Base-by-base conservation (phyloP, 352 stramenopile genomes). In the Phytophthora cryptogea region DNA sequence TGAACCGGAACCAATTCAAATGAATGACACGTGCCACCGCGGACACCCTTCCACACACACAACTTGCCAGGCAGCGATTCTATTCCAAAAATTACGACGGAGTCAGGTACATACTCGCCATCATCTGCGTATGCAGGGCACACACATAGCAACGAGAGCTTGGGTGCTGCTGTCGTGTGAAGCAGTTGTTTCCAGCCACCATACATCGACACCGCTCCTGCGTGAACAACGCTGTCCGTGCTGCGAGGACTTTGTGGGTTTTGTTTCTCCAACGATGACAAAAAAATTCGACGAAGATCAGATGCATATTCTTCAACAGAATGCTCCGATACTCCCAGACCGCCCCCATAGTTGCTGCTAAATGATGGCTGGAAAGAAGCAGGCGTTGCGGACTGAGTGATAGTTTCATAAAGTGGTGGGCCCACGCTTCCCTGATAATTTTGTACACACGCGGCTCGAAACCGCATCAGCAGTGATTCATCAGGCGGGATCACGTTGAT, bases 101-200 rank as follows among this genome's bases (percentile, higher is more conserved):
- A 85, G 28, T 86, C 78, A 17, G 86, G 72, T 8, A 89, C 66
- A 57, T 86, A 93, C 49, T 89, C 81, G 26, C 83, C 86, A 67
- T 90, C 83, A 20, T 91, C 79, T 0, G 79, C 83, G 42, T 95
- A 95, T 13, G 82, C 67, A 9, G 86, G 86, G 47, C 78, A 87
- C 7, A 91, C 76, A 32, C 82, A 92, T 11, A 93, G 32, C 36
- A 88, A 54, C 8, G 75, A 58, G 3, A 86, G 42, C 40, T 59
- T 66, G 1, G 55, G n/a, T 1, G 62, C 63, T 11, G 72, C 69
- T 59, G 76, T 65, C 20, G 61, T 54, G 11, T 74, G 67, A 20
- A 85, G 47, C 11, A 89, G 41, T 35, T 79, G 68, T 14, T 55
- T 70, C 85, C 85, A 95, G 0, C 82, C 86, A 20, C 84, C 86